Evolutionary conservation across 352 stramenopile genomes (phyloP).

Genomic region (Phytophthora brassicae): DNA sequence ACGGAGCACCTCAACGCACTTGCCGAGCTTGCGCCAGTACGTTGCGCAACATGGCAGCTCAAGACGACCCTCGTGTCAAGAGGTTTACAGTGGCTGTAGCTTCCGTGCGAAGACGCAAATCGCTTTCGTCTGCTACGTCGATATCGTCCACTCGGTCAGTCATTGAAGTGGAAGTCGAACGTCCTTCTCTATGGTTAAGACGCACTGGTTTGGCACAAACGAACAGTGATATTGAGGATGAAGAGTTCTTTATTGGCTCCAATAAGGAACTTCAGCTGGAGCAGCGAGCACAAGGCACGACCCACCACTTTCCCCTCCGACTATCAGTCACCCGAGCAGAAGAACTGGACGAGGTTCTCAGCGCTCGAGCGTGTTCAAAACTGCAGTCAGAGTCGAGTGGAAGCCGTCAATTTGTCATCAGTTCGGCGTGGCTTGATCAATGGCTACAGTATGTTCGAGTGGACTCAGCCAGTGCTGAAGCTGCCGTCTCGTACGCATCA

Average conservation of each 20-base stretch:
- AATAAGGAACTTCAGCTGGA: conserved; percentile 31
- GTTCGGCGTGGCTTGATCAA: conserved; percentile 59
- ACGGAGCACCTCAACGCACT: conserved; percentile 67
- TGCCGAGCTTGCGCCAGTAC: conserved; percentile 68
- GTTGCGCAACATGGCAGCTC: conserved; percentile 59
- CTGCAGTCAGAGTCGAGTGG: conserved; percentile 10
- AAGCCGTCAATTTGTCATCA: conserved; percentile 54
- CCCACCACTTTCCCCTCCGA: conserved; percentile 28
- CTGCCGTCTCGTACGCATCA: conserved; percentile 1
- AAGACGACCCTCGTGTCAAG: conserved; percentile 62
- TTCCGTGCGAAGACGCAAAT: conserved; percentile 12
- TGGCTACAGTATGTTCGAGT: conserved; percentile 71
- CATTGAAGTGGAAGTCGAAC: conserved; percentile 36
- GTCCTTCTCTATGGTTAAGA: conserved; percentile 34
- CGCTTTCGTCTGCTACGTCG: conserved; percentile 11
- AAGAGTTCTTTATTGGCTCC: conserved; percentile 33
- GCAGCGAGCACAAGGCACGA: conserved; percentile 11
- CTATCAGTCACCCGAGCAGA: conserved; percentile 37
- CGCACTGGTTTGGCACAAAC: conserved; percentile 24
- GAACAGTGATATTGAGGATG: conserved; percentile 28
- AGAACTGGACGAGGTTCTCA: conserved; percentile 61
- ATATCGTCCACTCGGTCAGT: conserved; percentile 6
- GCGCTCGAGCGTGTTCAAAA: conserved; percentile 40
- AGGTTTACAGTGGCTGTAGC: conserved; percentile 42
- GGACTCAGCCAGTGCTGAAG: conserved; percentile 29